phyloP scores from a whole-genome alignment of 768 basidiomycete genomes.

The Boletus rex-veris region DNA sequence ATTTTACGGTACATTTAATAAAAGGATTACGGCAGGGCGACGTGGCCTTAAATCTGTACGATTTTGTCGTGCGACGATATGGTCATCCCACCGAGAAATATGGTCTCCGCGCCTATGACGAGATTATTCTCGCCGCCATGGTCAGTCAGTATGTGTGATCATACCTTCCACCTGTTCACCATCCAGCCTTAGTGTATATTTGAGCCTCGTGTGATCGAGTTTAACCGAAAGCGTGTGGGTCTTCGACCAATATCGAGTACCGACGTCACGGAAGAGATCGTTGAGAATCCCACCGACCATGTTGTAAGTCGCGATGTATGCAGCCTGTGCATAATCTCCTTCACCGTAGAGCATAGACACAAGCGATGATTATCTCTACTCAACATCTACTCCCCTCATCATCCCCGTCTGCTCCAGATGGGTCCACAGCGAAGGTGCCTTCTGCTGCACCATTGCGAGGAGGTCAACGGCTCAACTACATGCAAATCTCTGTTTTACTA shows the following conservation, averaged over 20 bases:
- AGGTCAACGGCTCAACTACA: conserved; percentile 15
- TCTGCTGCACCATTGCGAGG: conserved; percentile 24
- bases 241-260: conserved; percentile 46
- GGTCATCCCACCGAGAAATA: conserved; percentile 81
- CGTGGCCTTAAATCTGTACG: conserved; percentile 86
- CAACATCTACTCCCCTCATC: conserved; percentile 61
- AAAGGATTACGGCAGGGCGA: conserved; percentile 55
- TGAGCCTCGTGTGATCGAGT: conserved; percentile 90
- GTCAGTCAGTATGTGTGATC: conserved; percentile 50
- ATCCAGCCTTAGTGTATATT: conserved; percentile 70
- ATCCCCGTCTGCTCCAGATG: conserved; percentile 32
- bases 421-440: conserved; percentile 21
- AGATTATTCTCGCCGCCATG: conserved; percentile 92
- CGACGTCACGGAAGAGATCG: conserved; percentile 74
- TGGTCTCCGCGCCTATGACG: conserved; percentile 88
- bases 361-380: conserved; percentile 89
- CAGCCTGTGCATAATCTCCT: background rate
- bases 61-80: conserved; percentile 81
- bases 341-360: conserved; percentile 53
- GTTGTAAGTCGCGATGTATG: conserved; percentile 37
- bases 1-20: background rate
- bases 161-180: background rate
- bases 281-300: conserved; percentile 51
- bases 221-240: conserved; percentile 66
- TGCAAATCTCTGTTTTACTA: background rate